Base-by-base conservation (phyloP, 2,329 filamentous ascomycete species). In the Elsinoe perseae region DNA sequence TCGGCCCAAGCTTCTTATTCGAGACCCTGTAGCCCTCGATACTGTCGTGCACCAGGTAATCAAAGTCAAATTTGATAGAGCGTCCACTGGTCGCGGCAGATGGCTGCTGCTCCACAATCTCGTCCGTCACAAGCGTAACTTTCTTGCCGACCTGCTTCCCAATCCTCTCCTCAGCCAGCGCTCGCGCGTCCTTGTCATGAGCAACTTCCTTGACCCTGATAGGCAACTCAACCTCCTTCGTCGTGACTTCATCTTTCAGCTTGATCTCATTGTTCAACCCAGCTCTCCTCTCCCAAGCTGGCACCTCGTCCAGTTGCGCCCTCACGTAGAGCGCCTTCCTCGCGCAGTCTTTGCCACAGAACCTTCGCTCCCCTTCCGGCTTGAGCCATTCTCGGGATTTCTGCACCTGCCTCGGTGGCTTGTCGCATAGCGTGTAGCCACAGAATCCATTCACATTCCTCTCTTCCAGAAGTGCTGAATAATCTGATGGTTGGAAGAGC, bases 381-480 rank as follows among this genome's bases (percentile, higher is more conserved):
- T 87, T 85, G 73, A 84, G 91, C 61, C 82, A 81, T 1, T 77
- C 79, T 9, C 75, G 73, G 14, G 77, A 73, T 53, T 80, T 76
- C 28, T 77, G 76, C 28, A 58, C 62, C 21, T 59, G 55, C 2
- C 78, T 75, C 36, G 83, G 83, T n/a, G 81, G 77, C 14, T 78
- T 78, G 0, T 81, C 73, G 69, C 93, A 98, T 25, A 97, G 77
- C 0, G 81, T 77, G 68, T 96, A 97, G 1, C 90, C 93, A 72
- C 93, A 98, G 18, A 81, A 78, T 42, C 80, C 81, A 63, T 88
- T 85, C 62, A 89, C 86, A 69, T 95, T 95, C 65, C 93, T 87
- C 75, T 98, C 93, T 61, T 86, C 80, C 59, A 96, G 84, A 50
- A 97, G 76, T 61, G 88, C 86, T 66, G 95, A 89, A 74, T 95